phyloP scores from a whole-genome alignment of 1,284 basidiomycete species.

The Trichosporon faecale region DNA sequence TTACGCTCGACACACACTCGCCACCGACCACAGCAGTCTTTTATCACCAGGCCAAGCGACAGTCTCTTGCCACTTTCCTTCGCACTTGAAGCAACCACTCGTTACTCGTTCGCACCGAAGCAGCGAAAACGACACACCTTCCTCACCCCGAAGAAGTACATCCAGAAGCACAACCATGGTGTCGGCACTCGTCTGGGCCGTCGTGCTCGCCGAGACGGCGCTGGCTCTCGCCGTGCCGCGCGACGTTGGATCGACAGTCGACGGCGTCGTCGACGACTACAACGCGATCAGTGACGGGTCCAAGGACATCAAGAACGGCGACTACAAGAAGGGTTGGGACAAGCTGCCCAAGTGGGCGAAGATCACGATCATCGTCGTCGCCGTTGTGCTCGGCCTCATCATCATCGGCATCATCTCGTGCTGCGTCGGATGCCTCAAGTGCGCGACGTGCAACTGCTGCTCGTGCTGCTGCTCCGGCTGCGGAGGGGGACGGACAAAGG shows the following conservation, averaged over 20 bases:
- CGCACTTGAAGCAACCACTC: neutral
- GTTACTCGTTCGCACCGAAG: neutral
- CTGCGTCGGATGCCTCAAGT: neutral
- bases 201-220: neutral
- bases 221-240: neutral
- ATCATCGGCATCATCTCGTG: slow-evolving; percentile 3
- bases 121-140: neutral
- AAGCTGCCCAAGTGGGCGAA: neutral
- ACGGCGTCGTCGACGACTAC: neutral
- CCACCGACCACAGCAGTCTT: too few relatives aligned
- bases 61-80: too few relatives aligned
- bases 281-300: neutral
- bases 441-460: slow-evolving; percentile 7
- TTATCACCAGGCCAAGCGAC: too few relatives aligned
- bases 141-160: neutral
- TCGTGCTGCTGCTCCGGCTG: neutral
- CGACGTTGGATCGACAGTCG: neutral
- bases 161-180: neutral
- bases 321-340: slow-evolving; percentile 6
- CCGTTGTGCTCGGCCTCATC: neutral
- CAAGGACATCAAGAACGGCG: slow-evolving; percentile 1
- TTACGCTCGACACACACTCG: too few relatives aligned
- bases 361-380: neutral
- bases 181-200: neutral
- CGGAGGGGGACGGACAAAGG: neutral